These are phyloP conservation scores for Nemania diffusa DNA, from an alignment of 2,329 filamentous ascomycete genomes.

Conservation along the genomic window DNA sequence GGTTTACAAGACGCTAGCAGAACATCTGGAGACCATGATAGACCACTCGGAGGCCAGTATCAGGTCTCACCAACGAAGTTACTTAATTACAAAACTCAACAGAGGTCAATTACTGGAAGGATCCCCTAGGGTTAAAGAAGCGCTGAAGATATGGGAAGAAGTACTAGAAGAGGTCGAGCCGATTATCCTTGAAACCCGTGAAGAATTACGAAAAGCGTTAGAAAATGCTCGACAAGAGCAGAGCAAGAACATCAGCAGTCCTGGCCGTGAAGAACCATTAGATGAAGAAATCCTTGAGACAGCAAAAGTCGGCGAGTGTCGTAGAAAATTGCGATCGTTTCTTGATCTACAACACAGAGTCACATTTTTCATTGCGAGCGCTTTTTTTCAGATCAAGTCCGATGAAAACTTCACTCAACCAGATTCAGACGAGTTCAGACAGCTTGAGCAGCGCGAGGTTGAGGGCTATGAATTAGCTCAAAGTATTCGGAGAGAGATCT, in stretches of 20 bases:
- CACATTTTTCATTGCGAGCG: conserved; percentile 85
- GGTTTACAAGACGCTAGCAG: conserved; percentile 75
- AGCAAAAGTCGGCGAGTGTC: conserved; percentile 64
- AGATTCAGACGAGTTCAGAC: conserved; percentile 73
- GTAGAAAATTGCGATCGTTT: conserved; percentile 74
- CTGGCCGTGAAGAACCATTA: conserved; percentile 40
- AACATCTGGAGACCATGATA: conserved; percentile 92
- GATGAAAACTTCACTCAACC: conserved; percentile 71
- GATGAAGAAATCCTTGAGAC: conserved; percentile 41
- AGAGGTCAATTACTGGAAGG: conserved; percentile 84
- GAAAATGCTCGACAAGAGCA: conserved; percentile 50
- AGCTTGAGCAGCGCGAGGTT: conserved; percentile 75
- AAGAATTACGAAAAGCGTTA: conserved; percentile 66
- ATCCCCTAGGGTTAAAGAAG: conserved; percentile 72
- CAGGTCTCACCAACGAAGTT: conserved; percentile 73
- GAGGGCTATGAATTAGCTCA: conserved; percentile 83
- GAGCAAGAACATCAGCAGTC: conserved; percentile 32
- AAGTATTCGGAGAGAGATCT: conserved; percentile 77
- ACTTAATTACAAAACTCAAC: conserved; percentile 71
- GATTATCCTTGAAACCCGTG: conserved; percentile 72
- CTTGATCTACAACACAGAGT: conserved; percentile 85
- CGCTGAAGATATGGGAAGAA: conserved; percentile 75
- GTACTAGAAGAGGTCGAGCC: conserved; percentile 61
- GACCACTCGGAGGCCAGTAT: conserved; percentile 79
- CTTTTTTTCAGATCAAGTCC: conserved; percentile 83